These are phyloP conservation scores for Dioszegia crocea DNA, from an alignment of 768 basidiomycete species.

Conservation along the genomic window DNA sequence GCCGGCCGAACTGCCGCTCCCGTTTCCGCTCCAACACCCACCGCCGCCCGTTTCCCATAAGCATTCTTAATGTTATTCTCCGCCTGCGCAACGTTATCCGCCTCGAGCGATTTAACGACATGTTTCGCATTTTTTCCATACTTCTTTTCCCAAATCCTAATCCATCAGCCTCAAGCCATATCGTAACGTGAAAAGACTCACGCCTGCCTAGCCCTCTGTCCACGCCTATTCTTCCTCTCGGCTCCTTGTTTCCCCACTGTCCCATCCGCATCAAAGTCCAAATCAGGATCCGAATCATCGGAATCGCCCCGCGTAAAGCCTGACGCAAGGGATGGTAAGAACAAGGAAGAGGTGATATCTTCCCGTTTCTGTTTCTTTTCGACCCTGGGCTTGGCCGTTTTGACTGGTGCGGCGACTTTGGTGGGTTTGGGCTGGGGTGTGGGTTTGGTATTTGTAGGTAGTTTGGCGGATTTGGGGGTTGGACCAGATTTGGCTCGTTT, in stretches of 20 bases:
- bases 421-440: not conserved
- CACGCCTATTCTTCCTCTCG: slow-evolving; percentile 78
- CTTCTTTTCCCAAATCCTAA: slow-evolving; percentile 96
- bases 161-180: slow-evolving; percentile 19
- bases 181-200: too few relatives aligned
- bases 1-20: not conserved
- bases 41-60: slow-evolving; percentile 3
- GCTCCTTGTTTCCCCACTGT: slow-evolving; percentile 52
- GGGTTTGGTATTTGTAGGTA: not conserved
- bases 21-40: not conserved
- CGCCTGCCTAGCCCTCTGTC: slow-evolving; percentile 91
- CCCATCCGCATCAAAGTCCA: slow-evolving; percentile 62
- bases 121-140: slow-evolving; percentile 89
- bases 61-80: slow-evolving; percentile 4
- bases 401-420: not conserved
- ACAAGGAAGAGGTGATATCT: slow-evolving; percentile 57
- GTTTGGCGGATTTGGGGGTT: slow-evolving; percentile 1
- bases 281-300: slow-evolving; percentile 64
- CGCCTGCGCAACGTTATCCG: slow-evolving; percentile 15
- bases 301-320: slow-evolving; percentile 79
- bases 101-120: slow-evolving; percentile 61
- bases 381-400: slow-evolving; percentile 1
- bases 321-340: slow-evolving; percentile 81
- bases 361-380: slow-evolving; percentile 8
- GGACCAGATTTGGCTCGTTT: slow-evolving; percentile 2